A percentile compares a stretch with the other conserved stretches of the same genome.
Evolutionary conservation across 2,329 filamentous ascomycete genomes (phyloP).

Genomic region (Cladosporium sphaerospermum): DNA sequence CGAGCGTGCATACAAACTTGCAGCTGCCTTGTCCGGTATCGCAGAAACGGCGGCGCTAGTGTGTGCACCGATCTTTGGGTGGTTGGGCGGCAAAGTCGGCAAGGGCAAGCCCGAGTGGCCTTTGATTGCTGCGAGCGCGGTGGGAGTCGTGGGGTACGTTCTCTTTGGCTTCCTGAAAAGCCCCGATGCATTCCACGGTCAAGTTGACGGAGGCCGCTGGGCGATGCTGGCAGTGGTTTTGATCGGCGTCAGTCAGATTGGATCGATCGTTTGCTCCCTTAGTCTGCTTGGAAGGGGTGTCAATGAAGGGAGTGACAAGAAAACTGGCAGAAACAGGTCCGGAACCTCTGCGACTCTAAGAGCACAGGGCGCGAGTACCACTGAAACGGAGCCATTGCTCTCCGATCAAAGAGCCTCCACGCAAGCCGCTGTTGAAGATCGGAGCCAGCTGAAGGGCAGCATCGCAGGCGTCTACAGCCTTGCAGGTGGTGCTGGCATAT

Average conservation of each 20-base stretch:
- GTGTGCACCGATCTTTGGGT: slow-evolving; percentile 81
- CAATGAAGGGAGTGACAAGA: slow-evolving; percentile 39
- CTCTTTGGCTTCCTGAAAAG: slow-evolving; percentile 69
- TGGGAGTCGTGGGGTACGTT: slow-evolving; percentile 73
- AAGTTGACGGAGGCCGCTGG: slow-evolving; percentile 49
- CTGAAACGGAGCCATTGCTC: slow-evolving; percentile 25
- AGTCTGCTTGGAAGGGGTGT: slow-evolving; percentile 79
- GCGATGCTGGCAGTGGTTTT: slow-evolving; percentile 66
- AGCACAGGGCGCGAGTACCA: slow-evolving; percentile 14
- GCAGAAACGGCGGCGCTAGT: slow-evolving; percentile 82
- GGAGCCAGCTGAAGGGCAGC: slow-evolving; percentile 71
- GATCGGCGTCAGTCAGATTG: slow-evolving; percentile 89
- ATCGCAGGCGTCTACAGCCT: slow-evolving; percentile 93
- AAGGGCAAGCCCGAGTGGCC: slow-evolving; percentile 56
- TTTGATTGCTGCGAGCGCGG: slow-evolving; percentile 61
- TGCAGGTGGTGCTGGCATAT: slow-evolving; percentile 80
- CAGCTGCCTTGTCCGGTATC: slow-evolving; percentile 79
- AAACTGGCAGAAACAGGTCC: slow-evolving; percentile 15
- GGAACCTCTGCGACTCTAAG: slow-evolving; percentile 11
- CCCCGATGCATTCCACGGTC: slow-evolving; percentile 62
- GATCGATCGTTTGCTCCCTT: slow-evolving; percentile 92
- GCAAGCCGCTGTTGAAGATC: slow-evolving; percentile 10
- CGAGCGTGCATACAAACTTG: slow-evolving; percentile 77
- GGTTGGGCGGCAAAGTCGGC: slow-evolving; percentile 63
- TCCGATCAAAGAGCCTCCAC: background rate